Evolutionary conservation across 768 basidiomycete species (phyloP).

Genomic region (Termitomyces sp.): DNA sequence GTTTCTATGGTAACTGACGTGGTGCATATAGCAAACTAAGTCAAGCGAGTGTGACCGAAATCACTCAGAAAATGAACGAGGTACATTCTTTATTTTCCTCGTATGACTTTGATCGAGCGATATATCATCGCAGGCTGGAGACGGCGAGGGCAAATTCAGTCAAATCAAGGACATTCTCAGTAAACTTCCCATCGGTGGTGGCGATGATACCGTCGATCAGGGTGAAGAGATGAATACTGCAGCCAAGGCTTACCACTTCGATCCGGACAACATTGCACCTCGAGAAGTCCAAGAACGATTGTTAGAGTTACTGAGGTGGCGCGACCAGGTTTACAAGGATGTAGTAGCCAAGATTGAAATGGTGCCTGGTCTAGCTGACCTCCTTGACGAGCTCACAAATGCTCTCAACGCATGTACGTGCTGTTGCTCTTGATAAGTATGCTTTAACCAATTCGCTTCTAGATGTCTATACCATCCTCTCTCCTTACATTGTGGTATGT

Average conservation of each 20-base stretch:
- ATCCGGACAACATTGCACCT: conserved; percentile 57
- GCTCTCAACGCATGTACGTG: conserved; percentile 59
- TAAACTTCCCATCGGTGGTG: conserved; percentile 46
- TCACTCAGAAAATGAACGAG: conserved; percentile 43
- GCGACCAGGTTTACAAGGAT: conserved; percentile 51
- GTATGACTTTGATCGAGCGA: background rate
- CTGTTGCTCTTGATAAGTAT: background rate
- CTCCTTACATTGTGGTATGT: conserved; percentile 56
- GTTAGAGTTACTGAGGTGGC: conserved; percentile 54
- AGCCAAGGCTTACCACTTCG: conserved; percentile 53
- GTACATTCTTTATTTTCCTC: conserved; percentile 12
- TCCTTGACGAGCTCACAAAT: conserved; percentile 59
- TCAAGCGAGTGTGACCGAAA: conserved; percentile 55
- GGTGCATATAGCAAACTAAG: conserved; percentile 39
- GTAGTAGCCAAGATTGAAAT: conserved; percentile 53
- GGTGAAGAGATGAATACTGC: conserved; percentile 50
- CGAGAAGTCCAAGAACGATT: conserved; percentile 57
- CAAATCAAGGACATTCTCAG: conserved; percentile 38
- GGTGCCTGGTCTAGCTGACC: conserved; percentile 52
- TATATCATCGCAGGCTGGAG: conserved; percentile 21
- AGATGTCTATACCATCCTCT: conserved; percentile 64
- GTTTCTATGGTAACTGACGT: background rate
- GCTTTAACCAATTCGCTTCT: conserved; percentile 1
- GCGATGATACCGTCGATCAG: conserved; percentile 44
- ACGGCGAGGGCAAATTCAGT: conserved; percentile 25